Evolutionary conservation across 2,329 filamentous ascomycete genomes (phyloP), one percentile per base, ranked within the genome.

Genomic region (Phaeosphaeria sp.): DNA sequence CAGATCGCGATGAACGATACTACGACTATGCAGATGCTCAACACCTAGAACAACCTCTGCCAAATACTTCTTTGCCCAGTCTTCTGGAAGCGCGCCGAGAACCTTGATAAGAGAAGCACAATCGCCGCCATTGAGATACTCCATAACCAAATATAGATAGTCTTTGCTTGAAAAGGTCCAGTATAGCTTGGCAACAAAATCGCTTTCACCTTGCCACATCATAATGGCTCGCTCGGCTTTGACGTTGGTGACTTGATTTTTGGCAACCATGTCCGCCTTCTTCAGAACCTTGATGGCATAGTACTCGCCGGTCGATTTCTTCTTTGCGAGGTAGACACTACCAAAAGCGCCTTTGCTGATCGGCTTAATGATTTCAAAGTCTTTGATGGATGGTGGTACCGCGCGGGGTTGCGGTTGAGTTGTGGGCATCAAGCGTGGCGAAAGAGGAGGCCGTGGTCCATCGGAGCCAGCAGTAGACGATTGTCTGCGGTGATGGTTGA

Each of bases 91-190:
- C 2, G 92, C 93, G 27, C 93, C 93, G 1, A 99, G 84, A 23
- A 97, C 89, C 75, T 98, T 99, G 80, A 98, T 95, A 52, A 99
- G 83, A 6, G 95, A 97, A 49, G 96, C 95, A 74, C 94, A 99
- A 72, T 99, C 95, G 46, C 95, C 95, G 36, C 95, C 95, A 68
- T 98, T 99, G 56, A 99, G 84, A 78, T 99, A 99, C 74, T 99
- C 95, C 95, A 99, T 99, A 22, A 99, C 95, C 58, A 99, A 84
- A 74, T 98, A 99, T 22, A 99, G 87, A 73, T 97, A 99, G 73
- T 99, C 95, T 74, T 99, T 99, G 83, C 94, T 99, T 3, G 95
- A 97, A 73, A 99, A 99, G 0, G 95, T 99, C 96, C 96, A 99
- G 80, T 98, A 99, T 13, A 99, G 85, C 80, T 99, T 99, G 23